Percentiles rank a stretch among this genome's conserved stretches.
These are phyloP conservation scores for Brettanomyces naardenensis DNA, from an alignment of 805 yeast species.

Conservation along the genomic window DNA sequence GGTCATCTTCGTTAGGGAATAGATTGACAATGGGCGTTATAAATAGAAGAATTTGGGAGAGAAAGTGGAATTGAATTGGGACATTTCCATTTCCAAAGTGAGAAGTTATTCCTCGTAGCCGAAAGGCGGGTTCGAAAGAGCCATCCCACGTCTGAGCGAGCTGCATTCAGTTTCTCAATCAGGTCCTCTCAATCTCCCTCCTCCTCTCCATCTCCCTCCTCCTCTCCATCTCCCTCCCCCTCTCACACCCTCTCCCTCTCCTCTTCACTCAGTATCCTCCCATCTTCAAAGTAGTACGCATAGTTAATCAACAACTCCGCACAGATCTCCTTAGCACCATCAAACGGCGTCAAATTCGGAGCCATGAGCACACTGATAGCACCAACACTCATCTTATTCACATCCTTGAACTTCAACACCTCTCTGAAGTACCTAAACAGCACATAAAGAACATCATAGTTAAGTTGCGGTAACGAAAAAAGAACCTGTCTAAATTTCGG, in stretches of 20 bases:
- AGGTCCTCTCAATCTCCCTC: no score
- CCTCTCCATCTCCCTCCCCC: no score
- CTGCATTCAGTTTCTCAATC: no score
- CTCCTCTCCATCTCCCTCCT: no score
- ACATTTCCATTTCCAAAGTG: no score
- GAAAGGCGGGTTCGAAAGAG: no score
- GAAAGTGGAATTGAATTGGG: no score
- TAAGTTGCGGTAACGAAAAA: slow-evolving; percentile 44
- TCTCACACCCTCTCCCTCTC: not conserved
- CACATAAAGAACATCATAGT: slow-evolving; percentile 52
- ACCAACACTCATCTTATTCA: slow-evolving; percentile 77
- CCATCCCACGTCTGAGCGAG: no score
- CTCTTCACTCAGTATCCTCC: not conserved
- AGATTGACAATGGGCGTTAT: no score
- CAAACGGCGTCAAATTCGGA: slow-evolving; percentile 26
- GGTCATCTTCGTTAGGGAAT: no score
- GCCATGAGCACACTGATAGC: slow-evolving; percentile 41
- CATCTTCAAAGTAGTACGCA: slow-evolving; percentile 17
- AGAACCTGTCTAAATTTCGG: slow-evolving; percentile 21
- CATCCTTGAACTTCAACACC: slow-evolving; percentile 50
- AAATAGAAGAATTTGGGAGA: no score
- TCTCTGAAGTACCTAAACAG: slow-evolving; percentile 61
- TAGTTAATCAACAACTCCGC: slow-evolving; percentile 24
- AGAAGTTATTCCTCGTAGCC: no score
- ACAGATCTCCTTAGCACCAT: slow-evolving; percentile 27